Percentiles rank a stretch among this genome's conserved stretches.
Evolutionary conservation across 179 eudicot species (phyloP).

Genomic region (Camellia oleifera): DNA sequence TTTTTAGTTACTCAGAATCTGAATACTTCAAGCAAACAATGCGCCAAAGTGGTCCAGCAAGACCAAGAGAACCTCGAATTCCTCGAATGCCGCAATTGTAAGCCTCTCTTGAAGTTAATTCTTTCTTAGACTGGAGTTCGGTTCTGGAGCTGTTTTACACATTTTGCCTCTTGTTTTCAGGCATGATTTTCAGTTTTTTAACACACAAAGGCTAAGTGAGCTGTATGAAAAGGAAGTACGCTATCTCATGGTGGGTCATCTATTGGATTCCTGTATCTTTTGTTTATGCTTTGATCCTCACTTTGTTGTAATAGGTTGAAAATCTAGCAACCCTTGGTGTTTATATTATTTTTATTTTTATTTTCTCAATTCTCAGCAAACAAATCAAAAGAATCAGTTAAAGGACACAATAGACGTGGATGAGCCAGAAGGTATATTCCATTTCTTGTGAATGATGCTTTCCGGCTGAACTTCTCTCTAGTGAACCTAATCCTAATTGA

Average conservation of each 20-base stretch:
- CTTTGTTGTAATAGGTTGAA: background rate
- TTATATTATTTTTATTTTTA: constrained; percentile 8
- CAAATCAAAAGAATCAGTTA: constrained; percentile 75
- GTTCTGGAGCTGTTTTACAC: constrained; percentile 2
- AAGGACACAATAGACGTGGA: constrained; percentile 92
- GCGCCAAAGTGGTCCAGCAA: constrained; percentile 98
- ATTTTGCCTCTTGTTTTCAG: constrained; percentile 27
- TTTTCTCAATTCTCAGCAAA: constrained; percentile 43
- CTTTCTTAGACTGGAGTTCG: constrained; percentile 6
- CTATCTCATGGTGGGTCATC: constrained; percentile 71
- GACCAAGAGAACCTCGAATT: constrained; percentile 88
- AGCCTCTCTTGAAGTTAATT: constrained; percentile 21
- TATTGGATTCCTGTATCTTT: background rate
- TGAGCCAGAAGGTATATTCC: constrained; percentile 82
- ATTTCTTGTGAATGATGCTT: background rate
- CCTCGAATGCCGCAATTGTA: constrained; percentile 99
- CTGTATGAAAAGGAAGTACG: constrained; percentile 98
- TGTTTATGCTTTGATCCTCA: constrained; percentile 2
- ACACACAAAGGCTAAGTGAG: constrained; percentile 89
- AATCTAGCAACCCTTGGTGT: constrained; percentile 4
- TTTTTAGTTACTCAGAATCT: constrained; percentile 80
- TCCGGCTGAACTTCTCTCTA: background rate
- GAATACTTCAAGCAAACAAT: constrained; percentile 98
- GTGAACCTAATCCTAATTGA: constrained; percentile 1
- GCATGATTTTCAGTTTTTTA: constrained; percentile 98